A percentile compares a stretch with the other conserved stretches of the same genome.
phyloP scores from a whole-genome alignment of 1,284 basidiomycete species.

The Grifola frondosa region DNA sequence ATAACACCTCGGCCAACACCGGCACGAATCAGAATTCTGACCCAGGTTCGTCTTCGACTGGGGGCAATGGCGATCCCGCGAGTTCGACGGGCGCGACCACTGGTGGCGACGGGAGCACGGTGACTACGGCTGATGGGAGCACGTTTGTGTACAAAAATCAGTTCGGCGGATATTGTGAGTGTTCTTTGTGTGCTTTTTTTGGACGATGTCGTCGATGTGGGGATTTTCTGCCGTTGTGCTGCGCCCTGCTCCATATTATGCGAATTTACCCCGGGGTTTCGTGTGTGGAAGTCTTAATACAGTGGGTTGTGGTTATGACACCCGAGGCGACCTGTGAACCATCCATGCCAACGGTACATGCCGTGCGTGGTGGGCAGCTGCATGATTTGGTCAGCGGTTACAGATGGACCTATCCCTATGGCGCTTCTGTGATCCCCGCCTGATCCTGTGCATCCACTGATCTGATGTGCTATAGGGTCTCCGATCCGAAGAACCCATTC shows the following conservation, averaged over 20 bases:
- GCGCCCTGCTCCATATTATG: neutral
- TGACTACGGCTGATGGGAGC: conserved; percentile 61
- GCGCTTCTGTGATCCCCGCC: conserved; percentile 5
- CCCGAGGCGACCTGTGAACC: too few species aligned
- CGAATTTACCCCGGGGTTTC: too few species aligned
- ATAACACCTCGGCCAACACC: conserved; percentile 12
- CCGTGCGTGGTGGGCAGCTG: too few species aligned
- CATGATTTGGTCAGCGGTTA: too few species aligned
- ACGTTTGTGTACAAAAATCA: conserved; percentile 69
- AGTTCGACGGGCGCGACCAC: conserved; percentile 21
- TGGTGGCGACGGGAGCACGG: conserved; percentile 67
- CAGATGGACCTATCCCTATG: too few species aligned
- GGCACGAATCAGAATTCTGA: conserved; percentile 10
- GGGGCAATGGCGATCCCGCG: conserved; percentile 11
- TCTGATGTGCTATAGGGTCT: conserved; percentile 32
- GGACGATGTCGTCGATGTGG: neutral
- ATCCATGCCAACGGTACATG: too few species aligned
- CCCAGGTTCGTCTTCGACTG: conserved; percentile 12
- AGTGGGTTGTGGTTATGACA: too few species aligned
- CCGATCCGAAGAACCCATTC: conserved; percentile 60
- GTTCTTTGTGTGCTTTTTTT: conserved; percentile 1
- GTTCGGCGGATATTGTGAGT: conserved; percentile 73
- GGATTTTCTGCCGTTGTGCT: conserved; percentile 3
- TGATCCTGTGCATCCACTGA: conserved; percentile 1
- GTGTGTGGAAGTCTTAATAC: too few species aligned